Evolutionary conservation across 768 basidiomycete genomes (phyloP).

Genomic region (Gymnopilus dilepis): DNA sequence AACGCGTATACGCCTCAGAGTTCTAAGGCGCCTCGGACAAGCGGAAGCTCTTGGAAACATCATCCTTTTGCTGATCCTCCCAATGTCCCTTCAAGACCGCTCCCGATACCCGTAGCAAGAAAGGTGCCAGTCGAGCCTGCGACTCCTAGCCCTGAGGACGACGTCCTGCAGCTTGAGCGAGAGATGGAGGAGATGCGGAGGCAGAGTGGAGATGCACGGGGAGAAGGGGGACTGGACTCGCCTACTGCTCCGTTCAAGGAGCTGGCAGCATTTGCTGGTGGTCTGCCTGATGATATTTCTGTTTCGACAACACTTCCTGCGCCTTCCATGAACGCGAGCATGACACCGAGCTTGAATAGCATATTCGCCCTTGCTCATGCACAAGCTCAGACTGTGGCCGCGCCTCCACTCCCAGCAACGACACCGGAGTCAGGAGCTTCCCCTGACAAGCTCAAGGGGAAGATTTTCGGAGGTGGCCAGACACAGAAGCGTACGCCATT

Average conservation of each 20-base stretch:
- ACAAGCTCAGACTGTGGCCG: constrained; percentile 8
- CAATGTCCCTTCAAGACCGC: not conserved
- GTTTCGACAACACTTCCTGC: not conserved
- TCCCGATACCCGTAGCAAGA: not conserved
- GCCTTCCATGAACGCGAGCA: constrained; percentile 6
- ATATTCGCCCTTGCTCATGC: constrained; percentile 14
- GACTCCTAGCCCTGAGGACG: constrained; percentile 13
- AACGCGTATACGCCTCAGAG: not conserved
- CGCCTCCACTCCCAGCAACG: not conserved
- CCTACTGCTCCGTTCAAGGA: constrained; percentile 16
- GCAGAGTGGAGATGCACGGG: constrained; percentile 8
- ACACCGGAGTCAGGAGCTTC: not conserved
- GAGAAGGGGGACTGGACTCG: constrained; percentile 9
- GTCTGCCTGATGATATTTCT: not conserved
- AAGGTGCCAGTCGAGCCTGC: not conserved
- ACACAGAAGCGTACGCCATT: constrained; percentile 18
- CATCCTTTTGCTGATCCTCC: constrained; percentile 24
- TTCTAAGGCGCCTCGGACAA: constrained; percentile 7
- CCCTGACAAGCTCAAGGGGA: constrained; percentile 6
- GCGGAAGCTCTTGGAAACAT: constrained; percentile 15
- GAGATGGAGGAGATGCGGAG: constrained; percentile 24
- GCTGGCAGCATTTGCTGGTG: constrained; percentile 1
- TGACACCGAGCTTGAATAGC: constrained; percentile 14
- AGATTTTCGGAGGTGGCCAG: not conserved
- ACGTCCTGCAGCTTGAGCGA: constrained; percentile 23